Evolutionary conservation across 257 asterid genomes (phyloP).

Genomic region (Gynochthodes officinalis): DNA sequence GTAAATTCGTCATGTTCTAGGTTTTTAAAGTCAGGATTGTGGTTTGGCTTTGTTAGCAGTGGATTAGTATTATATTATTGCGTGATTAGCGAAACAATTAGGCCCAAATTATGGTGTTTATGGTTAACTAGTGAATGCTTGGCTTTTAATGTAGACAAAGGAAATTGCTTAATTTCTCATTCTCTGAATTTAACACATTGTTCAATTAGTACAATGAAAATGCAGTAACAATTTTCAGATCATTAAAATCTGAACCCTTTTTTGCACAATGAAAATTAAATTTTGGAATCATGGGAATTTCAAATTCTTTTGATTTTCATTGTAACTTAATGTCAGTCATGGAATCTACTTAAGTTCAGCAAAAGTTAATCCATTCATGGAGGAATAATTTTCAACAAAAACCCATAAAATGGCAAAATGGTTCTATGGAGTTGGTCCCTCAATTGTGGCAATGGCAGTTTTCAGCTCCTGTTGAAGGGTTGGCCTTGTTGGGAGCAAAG

Average conservation of each 20-base stretch:
- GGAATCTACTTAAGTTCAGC: neutral
- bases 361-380: neutral
- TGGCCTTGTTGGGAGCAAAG: conserved; percentile 46
- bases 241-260: too few species aligned
- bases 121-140: neutral
- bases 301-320: too few species aligned
- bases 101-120: neutral
- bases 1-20: conserved; percentile 10
- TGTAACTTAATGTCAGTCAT: too few species aligned
- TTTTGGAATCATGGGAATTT: too few species aligned
- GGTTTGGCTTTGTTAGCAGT: neutral
- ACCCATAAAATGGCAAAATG: neutral
- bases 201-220: too few species aligned
- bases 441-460: conserved; percentile 48
- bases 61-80: neutral
- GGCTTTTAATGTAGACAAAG: neutral
- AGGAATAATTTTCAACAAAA: neutral
- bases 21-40: neutral
- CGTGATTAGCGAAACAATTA: neutral
- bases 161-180: too few species aligned
- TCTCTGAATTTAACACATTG: neutral
- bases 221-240: too few species aligned
- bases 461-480: conserved; percentile 52
- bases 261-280: too few species aligned
- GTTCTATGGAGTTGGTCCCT: conserved; percentile 18